These are phyloP conservation scores for Phalaenopsis aphrodite DNA, from an alignment of 106 monocot species.

Conservation along the genomic window DNA sequence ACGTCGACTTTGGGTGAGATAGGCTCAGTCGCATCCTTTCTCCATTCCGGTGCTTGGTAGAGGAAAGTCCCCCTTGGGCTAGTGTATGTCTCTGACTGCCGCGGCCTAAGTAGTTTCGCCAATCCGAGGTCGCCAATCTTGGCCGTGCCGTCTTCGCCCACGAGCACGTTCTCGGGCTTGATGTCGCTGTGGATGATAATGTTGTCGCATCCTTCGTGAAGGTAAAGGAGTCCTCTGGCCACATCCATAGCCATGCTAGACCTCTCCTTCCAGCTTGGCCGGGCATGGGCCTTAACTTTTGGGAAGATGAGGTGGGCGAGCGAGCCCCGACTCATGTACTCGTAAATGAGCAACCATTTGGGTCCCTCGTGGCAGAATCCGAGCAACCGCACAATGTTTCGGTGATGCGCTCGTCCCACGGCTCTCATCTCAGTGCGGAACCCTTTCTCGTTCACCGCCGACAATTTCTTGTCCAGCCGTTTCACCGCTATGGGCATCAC, in stretches of 20 bases:
- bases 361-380: constrained; percentile 34
- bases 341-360: constrained; percentile 26
- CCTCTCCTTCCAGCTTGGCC: constrained; percentile 25
- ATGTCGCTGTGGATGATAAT: constrained; percentile 41
- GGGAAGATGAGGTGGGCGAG: constrained; percentile 16
- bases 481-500: constrained; percentile 23
- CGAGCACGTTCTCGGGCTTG: constrained; percentile 42
- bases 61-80: constrained; percentile 35
- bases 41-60: constrained; percentile 40
- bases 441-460: constrained; percentile 12
- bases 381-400: constrained; percentile 26
- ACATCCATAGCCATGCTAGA: constrained; percentile 23
- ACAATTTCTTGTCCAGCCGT: constrained; percentile 2
- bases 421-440: constrained; percentile 25
- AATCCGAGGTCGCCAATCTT: constrained; percentile 36
- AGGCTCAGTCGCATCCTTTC: constrained; percentile 3
- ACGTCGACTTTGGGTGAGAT: constrained; percentile 43
- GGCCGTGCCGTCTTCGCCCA: constrained; percentile 12
- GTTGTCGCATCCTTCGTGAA: constrained; percentile 30
- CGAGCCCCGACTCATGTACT: constrained; percentile 34
- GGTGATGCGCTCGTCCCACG: constrained; percentile 36
- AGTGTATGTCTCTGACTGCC: constrained; percentile 13
- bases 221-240: constrained; percentile 24
- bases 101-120: constrained; percentile 19
- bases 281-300: background rate